Conservation (phyloP, 306 rosid species). For the Amphicarpaea edgeworthii region DNA sequence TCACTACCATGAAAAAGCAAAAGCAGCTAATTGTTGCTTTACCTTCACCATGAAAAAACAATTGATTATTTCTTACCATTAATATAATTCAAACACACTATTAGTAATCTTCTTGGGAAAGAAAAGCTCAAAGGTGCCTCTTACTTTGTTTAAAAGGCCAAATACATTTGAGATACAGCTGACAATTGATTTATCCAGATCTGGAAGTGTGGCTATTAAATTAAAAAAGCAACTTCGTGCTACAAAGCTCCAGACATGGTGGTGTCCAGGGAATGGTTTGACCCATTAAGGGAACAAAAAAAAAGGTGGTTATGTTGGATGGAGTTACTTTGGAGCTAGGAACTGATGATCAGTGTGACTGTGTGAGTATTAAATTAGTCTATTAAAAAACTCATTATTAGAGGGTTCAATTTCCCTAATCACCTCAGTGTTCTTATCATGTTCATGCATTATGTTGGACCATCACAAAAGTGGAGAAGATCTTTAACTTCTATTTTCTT, state of each 20-base stretch:
- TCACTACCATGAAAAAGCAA: too few relatives aligned
- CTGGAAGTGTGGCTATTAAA: background rate
- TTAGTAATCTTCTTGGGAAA: background rate
- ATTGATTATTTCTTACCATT: too few relatives aligned
- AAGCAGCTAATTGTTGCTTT: too few relatives aligned
- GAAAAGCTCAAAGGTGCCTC: background rate
- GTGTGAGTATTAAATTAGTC: background rate
- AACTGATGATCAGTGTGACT: background rate
- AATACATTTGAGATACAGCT: conserved; percentile 2
- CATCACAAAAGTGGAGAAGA: background rate
- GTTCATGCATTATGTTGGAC: background rate
- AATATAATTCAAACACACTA: too few relatives aligned
- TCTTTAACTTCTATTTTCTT: background rate
- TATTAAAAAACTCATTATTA: background rate
- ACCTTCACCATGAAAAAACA: too few relatives aligned
- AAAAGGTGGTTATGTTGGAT: conserved; percentile 3
- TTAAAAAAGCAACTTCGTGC: background rate
- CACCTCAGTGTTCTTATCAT: background rate
- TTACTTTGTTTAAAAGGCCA: conserved; percentile 12
- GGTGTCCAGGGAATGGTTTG: background rate
- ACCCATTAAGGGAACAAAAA: background rate
- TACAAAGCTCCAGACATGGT: background rate
- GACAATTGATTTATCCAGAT: background rate
- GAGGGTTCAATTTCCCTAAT: background rate
- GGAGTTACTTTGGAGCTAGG: conserved; percentile 14